Evolutionary conservation across 2,329 filamentous ascomycete species (phyloP).

Genomic region (Colletotrichum truncatum): DNA sequence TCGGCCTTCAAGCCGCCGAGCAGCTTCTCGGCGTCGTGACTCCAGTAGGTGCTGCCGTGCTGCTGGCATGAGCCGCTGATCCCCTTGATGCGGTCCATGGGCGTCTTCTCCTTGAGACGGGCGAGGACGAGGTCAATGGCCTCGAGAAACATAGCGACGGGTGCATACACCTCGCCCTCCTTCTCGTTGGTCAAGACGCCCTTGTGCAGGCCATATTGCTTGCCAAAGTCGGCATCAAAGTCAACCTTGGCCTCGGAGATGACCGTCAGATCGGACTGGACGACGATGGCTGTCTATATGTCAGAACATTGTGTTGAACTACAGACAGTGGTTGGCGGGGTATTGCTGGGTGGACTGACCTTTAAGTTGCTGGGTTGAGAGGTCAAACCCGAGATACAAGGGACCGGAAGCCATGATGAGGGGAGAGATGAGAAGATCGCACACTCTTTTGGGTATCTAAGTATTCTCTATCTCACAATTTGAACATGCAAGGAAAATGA

Average conservation of each 20-base stretch:
- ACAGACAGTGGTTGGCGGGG: background rate
- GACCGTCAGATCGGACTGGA: conserved; percentile 83
- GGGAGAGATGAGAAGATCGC: background rate
- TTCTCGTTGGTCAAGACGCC: conserved; percentile 85
- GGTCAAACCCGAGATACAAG: conserved; percentile 91
- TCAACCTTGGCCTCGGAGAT: conserved; percentile 90
- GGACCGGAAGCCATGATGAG: conserved; percentile 51
- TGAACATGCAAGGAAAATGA: background rate
- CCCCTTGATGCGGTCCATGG: conserved; percentile 77
- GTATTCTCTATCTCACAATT: background rate
- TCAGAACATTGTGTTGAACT: background rate
- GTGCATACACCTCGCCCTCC: conserved; percentile 91
- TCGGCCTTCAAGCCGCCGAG: conserved; percentile 68
- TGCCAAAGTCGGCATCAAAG: conserved; percentile 84
- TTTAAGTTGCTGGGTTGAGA: conserved; percentile 97
- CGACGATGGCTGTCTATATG: conserved; percentile 73
- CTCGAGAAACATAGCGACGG: conserved; percentile 94
- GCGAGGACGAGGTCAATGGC: conserved; percentile 86
- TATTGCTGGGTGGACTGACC: conserved; percentile 56
- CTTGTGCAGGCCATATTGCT: conserved; percentile 83
- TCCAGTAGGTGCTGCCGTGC: conserved; percentile 98
- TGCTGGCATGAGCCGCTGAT: conserved; percentile 95
- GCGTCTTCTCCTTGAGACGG: conserved; percentile 72
- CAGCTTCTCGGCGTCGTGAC: conserved; percentile 69
- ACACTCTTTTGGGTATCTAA: background rate